phyloP scores from a whole-genome alignment of 1,139 yeast species.

The Taphrina deformans region DNA sequence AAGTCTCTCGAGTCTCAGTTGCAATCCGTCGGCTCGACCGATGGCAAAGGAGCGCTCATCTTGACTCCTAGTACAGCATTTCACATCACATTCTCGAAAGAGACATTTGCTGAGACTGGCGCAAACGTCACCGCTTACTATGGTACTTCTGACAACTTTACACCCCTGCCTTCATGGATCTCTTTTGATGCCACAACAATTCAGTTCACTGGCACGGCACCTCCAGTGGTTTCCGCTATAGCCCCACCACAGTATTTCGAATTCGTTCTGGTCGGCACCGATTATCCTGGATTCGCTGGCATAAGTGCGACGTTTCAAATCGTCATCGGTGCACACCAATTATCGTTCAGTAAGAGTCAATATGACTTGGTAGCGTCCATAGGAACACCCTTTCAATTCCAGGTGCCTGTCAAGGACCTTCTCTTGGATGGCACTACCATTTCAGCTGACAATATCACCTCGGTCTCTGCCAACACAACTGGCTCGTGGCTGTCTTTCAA shows the following conservation, averaged over 20 bases:
- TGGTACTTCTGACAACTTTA: conserved; percentile 76
- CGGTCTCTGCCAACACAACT: conserved; percentile 45
- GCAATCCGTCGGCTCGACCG: conserved; percentile 40
- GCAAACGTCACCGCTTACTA: conserved; percentile 60
- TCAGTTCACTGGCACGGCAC: conserved; percentile 85
- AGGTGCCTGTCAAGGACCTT: conserved; percentile 62
- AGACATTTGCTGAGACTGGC: conserved; percentile 57
- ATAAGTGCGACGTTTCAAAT: conserved; percentile 68
- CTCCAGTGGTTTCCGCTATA: conserved; percentile 74
- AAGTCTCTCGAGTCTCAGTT: conserved; percentile 38
- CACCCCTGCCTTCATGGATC: conserved; percentile 92
- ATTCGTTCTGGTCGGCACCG: conserved; percentile 78
- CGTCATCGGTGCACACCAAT: conserved; percentile 82
- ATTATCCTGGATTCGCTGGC: conserved; percentile 72
- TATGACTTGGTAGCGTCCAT: conserved; percentile 62
- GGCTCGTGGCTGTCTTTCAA: conserved; percentile 74
- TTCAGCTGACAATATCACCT: conserved; percentile 55
- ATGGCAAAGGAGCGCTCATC: conserved; percentile 73
- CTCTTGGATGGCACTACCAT: conserved; percentile 61
- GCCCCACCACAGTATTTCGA: conserved; percentile 81
- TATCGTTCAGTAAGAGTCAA: conserved; percentile 59
- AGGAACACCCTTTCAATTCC: conserved; percentile 55
- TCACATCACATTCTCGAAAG: conserved; percentile 59
- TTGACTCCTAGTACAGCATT: conserved; percentile 68
- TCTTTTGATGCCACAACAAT: conserved; percentile 59